Percentiles rank a stretch among this genome's conserved stretches.
These are phyloP conservation scores for Heliamphora exappendiculata DNA, from an alignment of 148 eudicot species.

Conservation along the genomic window DNA sequence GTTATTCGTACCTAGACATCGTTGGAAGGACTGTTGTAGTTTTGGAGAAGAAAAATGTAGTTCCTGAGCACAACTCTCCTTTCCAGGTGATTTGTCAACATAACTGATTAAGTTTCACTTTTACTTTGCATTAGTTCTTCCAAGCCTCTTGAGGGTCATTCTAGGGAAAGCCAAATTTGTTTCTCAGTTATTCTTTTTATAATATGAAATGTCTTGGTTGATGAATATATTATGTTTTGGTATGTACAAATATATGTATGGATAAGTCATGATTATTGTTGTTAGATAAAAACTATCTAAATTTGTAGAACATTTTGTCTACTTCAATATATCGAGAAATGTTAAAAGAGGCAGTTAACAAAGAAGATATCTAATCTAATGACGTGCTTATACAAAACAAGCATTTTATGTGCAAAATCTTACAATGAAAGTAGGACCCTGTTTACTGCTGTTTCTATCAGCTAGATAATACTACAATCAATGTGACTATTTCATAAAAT, in stretches of 20 bases:
- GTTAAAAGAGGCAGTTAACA: neutral
- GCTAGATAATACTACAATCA: neutral
- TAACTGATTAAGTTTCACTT: neutral
- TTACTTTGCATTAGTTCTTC: neutral
- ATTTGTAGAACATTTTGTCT: neutral
- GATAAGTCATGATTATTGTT: neutral
- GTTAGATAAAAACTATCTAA: neutral
- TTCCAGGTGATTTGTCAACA: slow-evolving; percentile 58
- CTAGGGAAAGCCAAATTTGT: neutral
- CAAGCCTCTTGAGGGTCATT: neutral
- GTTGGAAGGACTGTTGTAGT: slow-evolving; percentile 91
- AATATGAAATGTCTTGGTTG: neutral
- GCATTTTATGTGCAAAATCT: neutral
- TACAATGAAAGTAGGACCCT: neutral
- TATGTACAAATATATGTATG: neutral
- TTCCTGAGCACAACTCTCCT: slow-evolving; percentile 82
- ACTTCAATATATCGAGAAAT: neutral
- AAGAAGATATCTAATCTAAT: neutral
- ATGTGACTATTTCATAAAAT: too few species aligned
- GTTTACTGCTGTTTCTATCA: neutral
- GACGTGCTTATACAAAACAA: too few species aligned
- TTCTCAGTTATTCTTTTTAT: neutral
- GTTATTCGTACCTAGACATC: slow-evolving; percentile 84
- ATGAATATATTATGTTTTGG: neutral
- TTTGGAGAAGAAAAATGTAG: slow-evolving; percentile 74